Evolutionary conservation across 108 stramenopile genomes (phyloP).

Genomic region (Schizochytrium sp.): DNA sequence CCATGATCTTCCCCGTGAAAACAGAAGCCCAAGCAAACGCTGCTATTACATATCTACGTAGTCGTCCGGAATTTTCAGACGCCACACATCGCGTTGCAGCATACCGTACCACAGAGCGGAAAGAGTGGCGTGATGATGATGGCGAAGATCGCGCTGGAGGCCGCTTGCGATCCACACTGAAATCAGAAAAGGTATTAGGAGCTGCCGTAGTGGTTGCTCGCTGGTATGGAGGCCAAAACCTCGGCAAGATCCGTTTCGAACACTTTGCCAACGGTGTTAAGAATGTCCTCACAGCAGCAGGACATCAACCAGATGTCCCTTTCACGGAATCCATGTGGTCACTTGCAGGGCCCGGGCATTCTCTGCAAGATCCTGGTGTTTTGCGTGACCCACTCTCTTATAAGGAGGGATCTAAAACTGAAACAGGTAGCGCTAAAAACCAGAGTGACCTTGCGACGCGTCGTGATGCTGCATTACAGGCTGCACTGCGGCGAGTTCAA

Average conservation of each 20-base stretch:
- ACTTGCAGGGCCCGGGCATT: too few relatives aligned
- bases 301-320: not conserved
- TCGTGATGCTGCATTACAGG: too few relatives aligned
- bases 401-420: too few relatives aligned
- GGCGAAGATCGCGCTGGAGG: constrained; percentile 58
- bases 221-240: constrained; percentile 51
- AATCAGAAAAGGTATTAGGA: constrained; percentile 6
- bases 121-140: constrained; percentile 35
- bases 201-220: constrained; percentile 37
- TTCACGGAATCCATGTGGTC: not conserved
- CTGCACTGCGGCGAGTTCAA: too few relatives aligned
- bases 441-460: too few relatives aligned
- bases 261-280: not conserved
- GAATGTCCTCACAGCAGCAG: not conserved
- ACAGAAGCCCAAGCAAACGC: not conserved
- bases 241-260: constrained; percentile 49
- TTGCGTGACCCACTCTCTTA: too few relatives aligned
- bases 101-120: not conserved
- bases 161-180: not conserved
- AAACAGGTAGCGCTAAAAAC: too few relatives aligned
- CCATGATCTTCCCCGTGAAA: constrained; percentile 15
- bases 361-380: too few relatives aligned
- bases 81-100: constrained; percentile 38
- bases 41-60: constrained; percentile 29
- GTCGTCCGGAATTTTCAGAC: constrained; percentile 8